phyloP scores from a whole-genome alignment of 2,329 filamentous ascomycete species.

The Apiospora koreana region DNA sequence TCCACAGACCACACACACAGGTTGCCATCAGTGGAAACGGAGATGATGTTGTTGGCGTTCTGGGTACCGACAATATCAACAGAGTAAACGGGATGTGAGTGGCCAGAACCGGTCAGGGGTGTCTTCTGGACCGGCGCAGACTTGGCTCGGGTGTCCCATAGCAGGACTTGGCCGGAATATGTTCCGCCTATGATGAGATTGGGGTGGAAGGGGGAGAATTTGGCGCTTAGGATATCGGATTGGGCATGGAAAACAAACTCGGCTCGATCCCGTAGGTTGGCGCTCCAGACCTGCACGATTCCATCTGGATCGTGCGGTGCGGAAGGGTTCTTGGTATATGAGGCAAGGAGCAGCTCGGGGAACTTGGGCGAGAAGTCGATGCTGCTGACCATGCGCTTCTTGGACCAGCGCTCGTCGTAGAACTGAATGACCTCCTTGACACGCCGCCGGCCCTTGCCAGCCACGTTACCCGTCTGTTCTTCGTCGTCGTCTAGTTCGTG shows the following conservation, averaged over 20 bases:
- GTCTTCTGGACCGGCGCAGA: conserved; percentile 93
- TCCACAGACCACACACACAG: conserved; percentile 98
- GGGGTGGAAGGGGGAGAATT: conserved; percentile 98
- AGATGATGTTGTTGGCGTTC: conserved; percentile 98
- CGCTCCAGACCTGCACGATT: conserved; percentile 94
- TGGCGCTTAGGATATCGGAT: conserved; percentile 91
- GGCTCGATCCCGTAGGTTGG: conserved; percentile 88
- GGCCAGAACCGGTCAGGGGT: conserved; percentile 88
- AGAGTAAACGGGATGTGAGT: conserved; percentile 95
- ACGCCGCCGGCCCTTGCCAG: conserved; percentile 70
- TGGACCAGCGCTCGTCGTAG: conserved; percentile 93
- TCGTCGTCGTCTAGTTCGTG: conserved; percentile 79
- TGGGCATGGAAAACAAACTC: conserved; percentile 97
- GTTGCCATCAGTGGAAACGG: conserved; percentile 92
- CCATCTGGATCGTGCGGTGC: conserved; percentile 93
- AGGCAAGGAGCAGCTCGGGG: conserved; percentile 86
- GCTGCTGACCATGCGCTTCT: conserved; percentile 95
- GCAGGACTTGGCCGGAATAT: conserved; percentile 92
- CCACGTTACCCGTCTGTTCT: conserved; percentile 70
- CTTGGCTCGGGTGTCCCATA: conserved; percentile 94
- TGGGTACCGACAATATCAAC: conserved; percentile 96
- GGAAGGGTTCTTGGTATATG: conserved; percentile 96
- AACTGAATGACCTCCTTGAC: conserved; percentile 91
- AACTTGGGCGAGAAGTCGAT: conserved; percentile 96
- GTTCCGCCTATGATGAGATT: conserved; percentile 95